Evolutionary conservation across 2,329 filamentous ascomycete genomes (phyloP).

Genomic region (Aspergillus luchuensis): DNA sequence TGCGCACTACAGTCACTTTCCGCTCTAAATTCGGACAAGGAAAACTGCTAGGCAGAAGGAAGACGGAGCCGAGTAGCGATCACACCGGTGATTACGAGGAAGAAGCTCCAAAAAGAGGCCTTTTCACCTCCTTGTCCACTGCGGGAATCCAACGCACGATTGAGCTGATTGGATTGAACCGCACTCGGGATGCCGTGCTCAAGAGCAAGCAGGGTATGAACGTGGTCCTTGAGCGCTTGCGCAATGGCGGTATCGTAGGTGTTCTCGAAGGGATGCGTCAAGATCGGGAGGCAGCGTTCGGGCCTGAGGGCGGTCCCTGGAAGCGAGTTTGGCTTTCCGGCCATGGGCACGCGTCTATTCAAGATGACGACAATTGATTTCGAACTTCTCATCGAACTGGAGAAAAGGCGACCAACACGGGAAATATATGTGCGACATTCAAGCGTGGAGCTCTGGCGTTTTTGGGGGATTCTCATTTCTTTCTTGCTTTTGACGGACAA

Average conservation of each 20-base stretch:
- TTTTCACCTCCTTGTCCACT: conserved; percentile 62
- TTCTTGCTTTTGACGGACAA: conserved; percentile 20
- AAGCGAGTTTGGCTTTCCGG: conserved; percentile 46
- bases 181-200: conserved; percentile 61
- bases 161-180: conserved; percentile 62
- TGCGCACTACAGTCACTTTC: conserved; percentile 63
- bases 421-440: conserved; percentile 24
- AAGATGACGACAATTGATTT: conserved; percentile 33
- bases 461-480: conserved; percentile 12
- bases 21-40: conserved; percentile 62
- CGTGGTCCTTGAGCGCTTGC: conserved; percentile 63
- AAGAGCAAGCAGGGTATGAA: conserved; percentile 69
- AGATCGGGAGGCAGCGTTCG: conserved; percentile 54
- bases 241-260: conserved; percentile 66
- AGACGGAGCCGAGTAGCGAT: conserved; percentile 36
- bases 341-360: conserved; percentile 26
- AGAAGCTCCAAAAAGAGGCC: conserved; percentile 55
- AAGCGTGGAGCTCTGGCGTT: conserved; percentile 32
- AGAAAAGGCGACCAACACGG: conserved; percentile 4
- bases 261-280: conserved; percentile 71
- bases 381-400: not conserved
- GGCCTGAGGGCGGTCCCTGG: conserved; percentile 41
- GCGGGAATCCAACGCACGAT: conserved; percentile 64
- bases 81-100: conserved; percentile 51
- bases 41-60: conserved; percentile 50